Base-by-base conservation (phyloP, 768 basidiomycete species). In the Pulveroboletus frians region DNA sequence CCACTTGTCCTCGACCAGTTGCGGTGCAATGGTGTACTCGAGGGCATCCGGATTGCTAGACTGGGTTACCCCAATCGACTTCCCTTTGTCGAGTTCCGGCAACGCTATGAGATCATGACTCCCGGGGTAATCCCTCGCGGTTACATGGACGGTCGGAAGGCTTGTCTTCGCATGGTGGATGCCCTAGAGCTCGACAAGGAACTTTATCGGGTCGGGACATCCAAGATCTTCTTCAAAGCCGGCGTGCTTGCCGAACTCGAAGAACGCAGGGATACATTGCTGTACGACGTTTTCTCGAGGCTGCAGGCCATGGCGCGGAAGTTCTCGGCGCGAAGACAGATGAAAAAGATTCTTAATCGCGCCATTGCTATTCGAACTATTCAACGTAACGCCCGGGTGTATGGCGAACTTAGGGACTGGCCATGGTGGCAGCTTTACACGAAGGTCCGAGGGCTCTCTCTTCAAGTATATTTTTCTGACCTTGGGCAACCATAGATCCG, bases 381-480 rank as follows among this genome's bases (percentile, higher is more conserved):
- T 52, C 96, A 98, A 64, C 79, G 84, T 39, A 99, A 99, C 64
- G 95, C 95, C 2, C 76, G 92, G 18, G 77, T 96, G 18, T 98
- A 98, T 63, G 84, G 85, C 7, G 85, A 91, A 47, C 75, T 99
- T 26, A 77, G 83, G 39, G 91, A 95, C 45, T 98, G 96, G 96
- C 93, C 95, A 1, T 98, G 96, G 96, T 99, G 96, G 96, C 88
- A 93, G 54, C 76, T 98, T 9, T 99, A 94, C 64, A 92, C 92
- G 3, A 95, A 95, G 75, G 92, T 82, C 52, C 39, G 68, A 47
- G 11, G 6, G 15, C 0, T 4, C 13, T 32, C 20, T 30, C n/a
- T 47, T 13, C 13, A 30, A 3, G 20, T 17, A 37, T 30, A 45
- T 9, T 35, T 37, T 39, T 20, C 43, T 54, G 43, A 56, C 46